phyloP scores from a whole-genome alignment of 1,284 basidiomycete species.

The Mycena citricolor region DNA sequence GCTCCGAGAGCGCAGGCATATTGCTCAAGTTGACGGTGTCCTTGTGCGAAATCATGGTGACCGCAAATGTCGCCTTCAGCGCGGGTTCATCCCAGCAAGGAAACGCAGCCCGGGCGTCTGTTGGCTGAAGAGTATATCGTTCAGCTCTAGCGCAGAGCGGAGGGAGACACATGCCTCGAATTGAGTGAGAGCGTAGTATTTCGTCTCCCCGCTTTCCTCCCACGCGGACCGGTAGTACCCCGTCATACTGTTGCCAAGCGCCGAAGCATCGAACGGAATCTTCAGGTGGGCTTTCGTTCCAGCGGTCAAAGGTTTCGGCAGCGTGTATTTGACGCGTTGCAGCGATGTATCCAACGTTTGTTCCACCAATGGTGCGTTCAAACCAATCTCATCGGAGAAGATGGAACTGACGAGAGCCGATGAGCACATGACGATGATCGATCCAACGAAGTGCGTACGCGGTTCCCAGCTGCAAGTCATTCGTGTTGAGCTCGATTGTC shows the following conservation, averaged over 20 bases:
- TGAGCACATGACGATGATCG: too few species aligned
- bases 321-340: constrained; percentile 52
- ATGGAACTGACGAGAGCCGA: neutral
- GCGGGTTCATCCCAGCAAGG: constrained; percentile 85
- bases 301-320: constrained; percentile 42
- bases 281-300: constrained; percentile 49
- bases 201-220: constrained; percentile 40
- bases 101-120: constrained; percentile 67
- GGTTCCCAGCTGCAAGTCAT: constrained; percentile 56
- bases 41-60: constrained; percentile 69
- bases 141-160: neutral
- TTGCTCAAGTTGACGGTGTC: constrained; percentile 68
- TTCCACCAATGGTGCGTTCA: too few species aligned
- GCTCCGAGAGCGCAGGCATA: constrained; percentile 59
- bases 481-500: constrained; percentile 58
- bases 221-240: constrained; percentile 53
- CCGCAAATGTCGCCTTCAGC: constrained; percentile 73
- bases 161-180: constrained; percentile 44
- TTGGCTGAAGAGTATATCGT: constrained; percentile 56
- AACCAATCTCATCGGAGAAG: constrained; percentile 30
- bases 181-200: constrained; percentile 65
- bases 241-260: constrained; percentile 54
- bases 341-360: constrained; percentile 51
- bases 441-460: too few species aligned
- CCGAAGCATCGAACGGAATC: constrained; percentile 47